phyloP scores from a whole-genome alignment of 2,329 filamentous ascomycete species.

The Penicillium sp. region DNA sequence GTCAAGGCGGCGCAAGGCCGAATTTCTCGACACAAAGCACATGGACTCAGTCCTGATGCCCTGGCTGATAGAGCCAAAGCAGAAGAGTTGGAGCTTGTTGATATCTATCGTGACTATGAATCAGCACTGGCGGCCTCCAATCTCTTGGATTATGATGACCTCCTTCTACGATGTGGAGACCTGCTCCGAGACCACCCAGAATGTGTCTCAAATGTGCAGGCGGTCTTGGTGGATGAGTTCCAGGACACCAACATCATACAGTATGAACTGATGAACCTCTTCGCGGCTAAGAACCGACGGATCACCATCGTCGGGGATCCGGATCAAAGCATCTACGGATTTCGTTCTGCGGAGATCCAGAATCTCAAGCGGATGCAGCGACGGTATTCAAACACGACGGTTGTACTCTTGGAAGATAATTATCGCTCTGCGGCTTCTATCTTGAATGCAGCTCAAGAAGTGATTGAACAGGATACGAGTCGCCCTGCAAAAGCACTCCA shows the following conservation, averaged over 20 bases:
- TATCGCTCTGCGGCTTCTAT: slow-evolving; percentile 90
- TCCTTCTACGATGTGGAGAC: slow-evolving; percentile 78
- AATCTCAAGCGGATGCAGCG: slow-evolving; percentile 77
- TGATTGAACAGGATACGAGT: slow-evolving; percentile 85
- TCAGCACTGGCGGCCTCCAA: slow-evolving; percentile 70
- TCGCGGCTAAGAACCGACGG: slow-evolving; percentile 68
- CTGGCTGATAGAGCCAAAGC: slow-evolving; percentile 37
- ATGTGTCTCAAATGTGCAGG: slow-evolving; percentile 85
- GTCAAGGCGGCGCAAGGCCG: slow-evolving; percentile 67
- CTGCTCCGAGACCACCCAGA: slow-evolving; percentile 69
- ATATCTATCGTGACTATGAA: slow-evolving; percentile 73
- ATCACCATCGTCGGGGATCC: slow-evolving; percentile 96
- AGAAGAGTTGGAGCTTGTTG: slow-evolving; percentile 64
- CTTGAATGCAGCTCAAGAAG: slow-evolving; percentile 70
- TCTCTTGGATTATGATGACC: slow-evolving; percentile 89
- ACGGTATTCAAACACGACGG: slow-evolving; percentile 73
- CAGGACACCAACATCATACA: slow-evolving; percentile 96
- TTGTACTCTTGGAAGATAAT: slow-evolving; percentile 87
- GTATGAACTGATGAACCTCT: slow-evolving; percentile 87
- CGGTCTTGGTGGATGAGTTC: slow-evolving; percentile 93
- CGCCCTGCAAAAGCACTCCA: slow-evolving; percentile 77
- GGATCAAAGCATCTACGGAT: slow-evolving; percentile 97
- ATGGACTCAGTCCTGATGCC: slow-evolving; percentile 49
- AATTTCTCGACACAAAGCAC: slow-evolving; percentile 65
- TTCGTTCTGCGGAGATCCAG: slow-evolving; percentile 86